A percentile compares a stretch with the other conserved stretches of the same genome.
Evolutionary conservation across 768 basidiomycete species (phyloP).

Genomic region (Mycena rebaudengoi): DNA sequence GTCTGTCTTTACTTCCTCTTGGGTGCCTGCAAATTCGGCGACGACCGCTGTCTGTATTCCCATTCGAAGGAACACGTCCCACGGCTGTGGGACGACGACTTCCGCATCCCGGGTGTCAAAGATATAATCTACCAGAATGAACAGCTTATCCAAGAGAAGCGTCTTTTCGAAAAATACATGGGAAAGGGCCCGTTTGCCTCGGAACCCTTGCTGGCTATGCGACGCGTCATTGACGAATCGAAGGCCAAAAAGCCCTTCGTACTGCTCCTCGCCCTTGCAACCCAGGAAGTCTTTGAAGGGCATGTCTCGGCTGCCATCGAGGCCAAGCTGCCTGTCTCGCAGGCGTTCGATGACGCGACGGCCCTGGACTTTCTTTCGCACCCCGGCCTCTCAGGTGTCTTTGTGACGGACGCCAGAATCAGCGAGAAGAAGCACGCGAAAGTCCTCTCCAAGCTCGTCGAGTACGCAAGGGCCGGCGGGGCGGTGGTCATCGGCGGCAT

Average conservation of each 20-base stretch:
- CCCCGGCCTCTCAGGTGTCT: conserved; percentile 39
- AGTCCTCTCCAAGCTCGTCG: conserved; percentile 41
- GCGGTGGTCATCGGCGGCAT: conserved; percentile 46
- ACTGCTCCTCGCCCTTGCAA: too few relatives aligned
- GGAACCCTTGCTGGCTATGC: background rate
- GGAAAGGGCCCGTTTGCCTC: conserved; percentile 16
- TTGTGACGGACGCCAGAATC: conserved; percentile 48
- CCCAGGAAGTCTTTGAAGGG: background rate
- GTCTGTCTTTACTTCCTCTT: conserved; percentile 23
- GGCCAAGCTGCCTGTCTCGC: background rate
- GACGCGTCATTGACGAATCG: background rate
- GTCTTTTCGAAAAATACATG: conserved; percentile 13
- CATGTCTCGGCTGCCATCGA: background rate
- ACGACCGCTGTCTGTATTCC: conserved; percentile 19
- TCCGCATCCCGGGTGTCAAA: background rate
- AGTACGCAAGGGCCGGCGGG: conserved; percentile 49
- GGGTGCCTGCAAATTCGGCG: conserved; percentile 13
- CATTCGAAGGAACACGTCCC: conserved; percentile 15
- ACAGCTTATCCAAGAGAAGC: background rate
- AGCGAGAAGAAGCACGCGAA: conserved; percentile 27
- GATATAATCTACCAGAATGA: conserved; percentile 11
- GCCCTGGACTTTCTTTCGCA: conserved; percentile 30
- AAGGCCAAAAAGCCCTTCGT: background rate
- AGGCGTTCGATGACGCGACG: too few relatives aligned
- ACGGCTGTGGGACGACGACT: background rate